Base-by-base conservation (phyloP, 306 rosid species). In the Castanopsis chinensis region DNA sequence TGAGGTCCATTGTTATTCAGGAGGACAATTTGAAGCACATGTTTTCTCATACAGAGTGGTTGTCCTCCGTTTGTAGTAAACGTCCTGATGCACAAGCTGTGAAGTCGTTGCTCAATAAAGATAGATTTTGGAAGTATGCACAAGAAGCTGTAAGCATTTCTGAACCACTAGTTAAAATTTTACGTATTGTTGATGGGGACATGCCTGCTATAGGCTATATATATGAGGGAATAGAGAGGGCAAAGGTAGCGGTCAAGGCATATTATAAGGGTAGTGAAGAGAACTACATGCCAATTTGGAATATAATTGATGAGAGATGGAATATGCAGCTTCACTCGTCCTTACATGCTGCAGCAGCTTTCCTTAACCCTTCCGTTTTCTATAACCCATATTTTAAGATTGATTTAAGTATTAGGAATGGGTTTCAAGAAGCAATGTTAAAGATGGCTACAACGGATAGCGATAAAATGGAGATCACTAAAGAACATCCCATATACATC, bases 201-300 rank as follows among this genome's bases (percentile, higher is more conserved):
- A 88, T 90, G 93, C 92, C 94, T 21, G 89, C 89, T 28, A 87
- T 90, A 89, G 92, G 97, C 51, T 88, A 89, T 81, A 78, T 90
- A 72, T 85, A 78, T 72, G 88, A 87, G 80, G 91, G 85, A 79
- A 85, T 92, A 41, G 93, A 88, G 84, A 87, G 85, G 87, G 87
- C 88, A 73, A 90, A 90, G 85, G 67, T 28, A 78, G 74, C 81
- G 71, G 83, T 89, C 78, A 87, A 87, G 78, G 23, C 82, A 68
- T 85, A 86, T 79, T 90, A 86, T 76, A 83, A 90, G 78, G 94
- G 90, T 37, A 52, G 79, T 12, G 93, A 84, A 83, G 89, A 88
- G 80, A 88, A 87, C 33, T 92, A 87, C 80, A 74, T 77, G 78
- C 88, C 88, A 4, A 68, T 90, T 69, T 86, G 88, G 90, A 83